These are phyloP conservation scores for Metschnikowia arizonensis DNA, from an alignment of 805 yeast species.

Conservation along the genomic window DNA sequence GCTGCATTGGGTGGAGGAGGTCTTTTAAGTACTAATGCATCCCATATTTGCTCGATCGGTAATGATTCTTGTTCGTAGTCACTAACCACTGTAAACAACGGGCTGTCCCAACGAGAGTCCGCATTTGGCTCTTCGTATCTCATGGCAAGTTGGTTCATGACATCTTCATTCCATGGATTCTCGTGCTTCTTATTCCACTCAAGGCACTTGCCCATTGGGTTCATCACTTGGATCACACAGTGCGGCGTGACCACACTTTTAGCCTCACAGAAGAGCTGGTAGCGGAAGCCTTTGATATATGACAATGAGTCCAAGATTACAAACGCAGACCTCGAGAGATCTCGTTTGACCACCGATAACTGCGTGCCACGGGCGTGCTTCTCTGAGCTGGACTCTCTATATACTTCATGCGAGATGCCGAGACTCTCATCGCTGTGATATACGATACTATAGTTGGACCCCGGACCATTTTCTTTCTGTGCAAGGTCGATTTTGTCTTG, in stretches of 20 bases:
- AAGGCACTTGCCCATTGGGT: constrained; percentile 57
- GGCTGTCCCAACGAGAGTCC: constrained; percentile 89
- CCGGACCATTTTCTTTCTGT: constrained; percentile 38
- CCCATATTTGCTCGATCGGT: constrained; percentile 67
- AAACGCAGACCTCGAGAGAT: constrained; percentile 59
- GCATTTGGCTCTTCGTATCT: constrained; percentile 92
- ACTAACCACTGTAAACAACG: constrained; percentile 66
- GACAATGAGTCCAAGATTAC: constrained; percentile 84
- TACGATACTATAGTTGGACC: constrained; percentile 55
- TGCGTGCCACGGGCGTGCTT: constrained; percentile 80
- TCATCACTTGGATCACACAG: constrained; percentile 75
- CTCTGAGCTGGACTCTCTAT: constrained; percentile 70
- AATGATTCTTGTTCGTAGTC: constrained; percentile 45
- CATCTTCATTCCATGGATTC: constrained; percentile 59
- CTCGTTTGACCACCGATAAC: constrained; percentile 84
- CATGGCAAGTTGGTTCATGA: constrained; percentile 67
- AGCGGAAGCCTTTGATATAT: constrained; percentile 92
- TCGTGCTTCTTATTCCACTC: constrained; percentile 52
- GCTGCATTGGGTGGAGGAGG: constrained; percentile 80
- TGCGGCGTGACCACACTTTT: constrained; percentile 78
- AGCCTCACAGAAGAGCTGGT: constrained; percentile 91
- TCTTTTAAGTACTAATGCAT: constrained; percentile 53
- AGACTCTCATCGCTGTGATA: constrained; percentile 75
- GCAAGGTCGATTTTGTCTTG: constrained; percentile 41
- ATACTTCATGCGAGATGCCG: constrained; percentile 65